These are phyloP conservation scores for Pseudoneurospora amorphoporcata DNA, from an alignment of 495 filamentous ascomycete species.

Conservation along the genomic window DNA sequence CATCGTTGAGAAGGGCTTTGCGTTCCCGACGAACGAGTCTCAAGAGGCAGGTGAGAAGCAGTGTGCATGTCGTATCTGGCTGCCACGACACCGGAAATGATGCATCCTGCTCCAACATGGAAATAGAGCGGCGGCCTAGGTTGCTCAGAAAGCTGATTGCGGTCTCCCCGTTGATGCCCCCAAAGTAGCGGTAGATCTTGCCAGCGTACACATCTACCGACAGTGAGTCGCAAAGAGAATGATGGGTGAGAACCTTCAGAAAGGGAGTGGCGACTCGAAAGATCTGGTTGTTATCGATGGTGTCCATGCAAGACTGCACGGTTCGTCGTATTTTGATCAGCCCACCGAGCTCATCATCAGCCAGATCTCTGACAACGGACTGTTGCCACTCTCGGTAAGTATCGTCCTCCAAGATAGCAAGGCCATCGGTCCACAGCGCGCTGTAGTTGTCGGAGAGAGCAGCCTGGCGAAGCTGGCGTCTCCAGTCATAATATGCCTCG, in stretches of 20 bases:
- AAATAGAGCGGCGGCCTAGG: background rate
- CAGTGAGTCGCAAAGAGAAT: background rate
- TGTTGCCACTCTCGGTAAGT: background rate
- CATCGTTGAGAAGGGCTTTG: background rate
- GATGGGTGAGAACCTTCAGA: background rate
- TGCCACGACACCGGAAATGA: background rate
- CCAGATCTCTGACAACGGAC: slow-evolving; percentile 3
- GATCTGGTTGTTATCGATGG: background rate
- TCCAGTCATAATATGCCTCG: slow-evolving; percentile 3
- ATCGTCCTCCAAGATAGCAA: background rate
- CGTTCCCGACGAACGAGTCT: background rate
- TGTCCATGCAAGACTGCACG: background rate
- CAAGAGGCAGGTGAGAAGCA: background rate
- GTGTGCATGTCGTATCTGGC: background rate
- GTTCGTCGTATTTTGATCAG: background rate
- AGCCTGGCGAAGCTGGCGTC: background rate
- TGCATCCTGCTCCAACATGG: background rate
- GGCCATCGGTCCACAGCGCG: background rate
- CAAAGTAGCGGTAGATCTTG: background rate
- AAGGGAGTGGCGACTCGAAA: background rate
- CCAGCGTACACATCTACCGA: background rate
- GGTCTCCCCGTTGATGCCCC: background rate
- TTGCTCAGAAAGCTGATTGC: background rate
- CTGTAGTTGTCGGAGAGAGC: background rate
- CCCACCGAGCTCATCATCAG: slow-evolving; percentile 3